Evolutionary conservation across 495 filamentous ascomycete genomes (phyloP), one percentile per base, ranked within the genome.

Genomic region (Hamigera avellanea): DNA sequence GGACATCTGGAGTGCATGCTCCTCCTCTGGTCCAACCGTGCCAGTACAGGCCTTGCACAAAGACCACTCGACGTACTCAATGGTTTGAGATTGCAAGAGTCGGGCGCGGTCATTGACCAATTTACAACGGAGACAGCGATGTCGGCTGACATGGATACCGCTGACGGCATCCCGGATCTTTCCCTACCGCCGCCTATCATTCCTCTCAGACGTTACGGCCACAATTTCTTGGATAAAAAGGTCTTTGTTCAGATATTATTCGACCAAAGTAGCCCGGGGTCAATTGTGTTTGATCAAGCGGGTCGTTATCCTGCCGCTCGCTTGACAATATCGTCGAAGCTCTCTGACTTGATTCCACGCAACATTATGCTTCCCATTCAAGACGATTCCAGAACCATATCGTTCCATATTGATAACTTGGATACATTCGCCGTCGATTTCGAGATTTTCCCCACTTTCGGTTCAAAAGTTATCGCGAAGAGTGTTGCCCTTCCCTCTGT

Each of bases 171-270:
- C 35, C 91, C 91, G 1, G 76, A 83, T 41, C 72, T 98, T n/a
- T 83, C 83, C 43, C 72, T 98, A 3, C 91, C 91, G 30, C 91
- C 93, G 25, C 91, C 91, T 0, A 95, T 98, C 39, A 95, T 98
- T 45, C 91, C 91, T 10, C 64, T 95, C 19, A 73, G 88, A 36
- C 78, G 91, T 27, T 96, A 96, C 56, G 91, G 91, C 14, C 91
- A 98, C 62, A 98, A 96, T 56, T 98, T 96, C 67, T 65, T 98
- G 34, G 91, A 98, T 53, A 91, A 84, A 13, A 98, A 95, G 58
- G 89, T 88, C 0, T 89, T 95, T 38, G 72, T 98, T 3, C 83
- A 94, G 47, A 78, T 98, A 34, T 78, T 72, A 45, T 95, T 98
- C 45, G 82, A 86, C 34, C 75, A 79, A 42, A 64, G 70, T 15